Base-by-base conservation (phyloP, 192 early-diverging fungal species). In the Thamnidium elegans region DNA sequence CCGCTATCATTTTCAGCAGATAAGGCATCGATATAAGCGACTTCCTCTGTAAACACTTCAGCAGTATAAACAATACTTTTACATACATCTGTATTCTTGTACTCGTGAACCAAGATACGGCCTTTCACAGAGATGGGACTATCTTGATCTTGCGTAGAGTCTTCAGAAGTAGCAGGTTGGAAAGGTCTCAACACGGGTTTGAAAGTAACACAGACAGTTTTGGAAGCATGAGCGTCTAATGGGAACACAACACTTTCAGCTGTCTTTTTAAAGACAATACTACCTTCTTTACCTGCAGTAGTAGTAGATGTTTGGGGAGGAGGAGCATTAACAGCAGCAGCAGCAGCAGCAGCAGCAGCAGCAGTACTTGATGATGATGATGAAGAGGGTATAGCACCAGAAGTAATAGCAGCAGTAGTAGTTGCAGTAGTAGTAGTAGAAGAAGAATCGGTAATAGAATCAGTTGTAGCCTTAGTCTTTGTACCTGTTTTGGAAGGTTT, bases 81-180 rank as follows among this genome's bases (percentile, higher is more conserved):
- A 58, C 83, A 78, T 36, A 86, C 77, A 77, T 94, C 92, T 0
- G 85, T 85, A 68, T 94, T 94, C 74, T 90, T 94, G 65, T 89
- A 83, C 66, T 94, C 90, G 59, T 91, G 87, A 13, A 90, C 84
- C 64, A 85, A 89, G 0, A 94, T 74, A 56, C 74, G 70, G 6
- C 84, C 74, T 74, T 48, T 82, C 72, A 56, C 79, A 78, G 14
- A 63, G 20, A 59, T 59, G 23, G 36, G 36, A 6, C 13, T 17
- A 13, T 31, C 21, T 50, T 44, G 51, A 11, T 66, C 20, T 51
- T 63, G 32, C 19, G 51, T 50, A 10, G 36, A 23, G 9, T 45
- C 47, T 2, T 42, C 11, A 21, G n/a, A n/a, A n/a, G n/a, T n/a
- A n/a, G 55, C 31, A 39, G 42, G 39, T 68, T 77, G 61, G 17